Percentiles rank a stretch among this genome's conserved stretches.
These are phyloP conservation scores for Ambrosia hybrid DNA, from an alignment of 140 eudicot genomes.

Conservation along the genomic window DNA sequence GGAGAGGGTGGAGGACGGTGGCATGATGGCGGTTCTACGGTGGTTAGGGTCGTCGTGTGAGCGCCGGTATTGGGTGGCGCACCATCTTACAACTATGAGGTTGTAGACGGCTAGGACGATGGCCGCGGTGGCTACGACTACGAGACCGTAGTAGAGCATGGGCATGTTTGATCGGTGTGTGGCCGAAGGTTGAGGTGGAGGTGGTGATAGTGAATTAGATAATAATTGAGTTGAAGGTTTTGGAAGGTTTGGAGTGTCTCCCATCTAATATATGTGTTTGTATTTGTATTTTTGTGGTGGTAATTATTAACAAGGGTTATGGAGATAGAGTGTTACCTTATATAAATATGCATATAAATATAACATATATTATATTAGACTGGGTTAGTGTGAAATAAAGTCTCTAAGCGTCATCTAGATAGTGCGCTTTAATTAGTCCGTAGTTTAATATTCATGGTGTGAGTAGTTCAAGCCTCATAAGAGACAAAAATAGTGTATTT, in stretches of 20 bases:
- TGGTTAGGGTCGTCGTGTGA: conserved; percentile 5
- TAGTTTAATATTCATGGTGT: too few relatives aligned
- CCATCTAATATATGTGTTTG: conserved; percentile 22
- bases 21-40: not conserved
- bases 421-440: too few relatives aligned
- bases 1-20: conserved; percentile 4
- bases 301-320: conserved; percentile 3
- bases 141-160: conserved; percentile 71
- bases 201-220: conserved; percentile 9
- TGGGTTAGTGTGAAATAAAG: too few relatives aligned
- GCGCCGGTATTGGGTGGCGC: conserved; percentile 32
- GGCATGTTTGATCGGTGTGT: conserved; percentile 28
- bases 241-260: conserved; percentile 23
- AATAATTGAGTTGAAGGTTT: conserved; percentile 24
- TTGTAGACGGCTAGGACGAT: conserved; percentile 57
- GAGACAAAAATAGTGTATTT: too few relatives aligned
- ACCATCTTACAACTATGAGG: conserved; percentile 50
- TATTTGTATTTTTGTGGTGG: conserved; percentile 17
- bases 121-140: conserved; percentile 55
- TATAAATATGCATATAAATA: not conserved
- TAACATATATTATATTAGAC: too few relatives aligned
- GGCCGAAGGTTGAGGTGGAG: not conserved
- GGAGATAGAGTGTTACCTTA: conserved; percentile 18
- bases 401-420: too few relatives aligned
- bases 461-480: too few relatives aligned